Evolutionary conservation across 805 yeast genomes (phyloP).

Genomic region (Candida adriatica): DNA sequence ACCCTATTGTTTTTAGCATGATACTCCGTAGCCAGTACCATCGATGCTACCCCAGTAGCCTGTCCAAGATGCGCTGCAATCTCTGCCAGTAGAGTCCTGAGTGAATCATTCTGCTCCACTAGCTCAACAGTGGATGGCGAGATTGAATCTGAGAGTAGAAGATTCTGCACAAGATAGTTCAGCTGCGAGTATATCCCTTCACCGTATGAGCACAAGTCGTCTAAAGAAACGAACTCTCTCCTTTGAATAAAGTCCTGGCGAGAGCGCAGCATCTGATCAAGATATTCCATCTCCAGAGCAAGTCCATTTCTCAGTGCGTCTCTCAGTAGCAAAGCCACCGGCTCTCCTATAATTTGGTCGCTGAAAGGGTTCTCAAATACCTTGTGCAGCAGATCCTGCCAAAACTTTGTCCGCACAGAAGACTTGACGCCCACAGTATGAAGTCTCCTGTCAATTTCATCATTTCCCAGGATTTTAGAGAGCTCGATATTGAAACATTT

Average conservation of each 20-base stretch:
- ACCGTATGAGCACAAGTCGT: slow-evolving; percentile 66
- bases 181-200: slow-evolving; percentile 75
- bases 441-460: slow-evolving; percentile 11
- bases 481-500: slow-evolving; percentile 62
- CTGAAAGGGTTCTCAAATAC: slow-evolving; percentile 32
- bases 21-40: slow-evolving; percentile 52
- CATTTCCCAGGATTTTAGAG: slow-evolving; percentile 32
- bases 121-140: slow-evolving; percentile 48
- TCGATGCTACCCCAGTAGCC: slow-evolving; percentile 63
- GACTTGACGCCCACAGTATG: slow-evolving; percentile 18
- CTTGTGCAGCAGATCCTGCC: slow-evolving; percentile 56
- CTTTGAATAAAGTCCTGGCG: slow-evolving; percentile 46
- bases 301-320: slow-evolving; percentile 44
- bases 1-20: slow-evolving; percentile 42
- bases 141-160: slow-evolving; percentile 47
- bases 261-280: slow-evolving; percentile 55
- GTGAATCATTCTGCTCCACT: slow-evolving; percentile 36
- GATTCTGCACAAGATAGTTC: slow-evolving; percentile 57
- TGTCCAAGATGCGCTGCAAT: slow-evolving; percentile 79
- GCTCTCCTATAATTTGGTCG: slow-evolving; percentile 46
- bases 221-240: slow-evolving; percentile 39
- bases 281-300: slow-evolving; percentile 43
- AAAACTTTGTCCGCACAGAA: slow-evolving; percentile 56
- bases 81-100: slow-evolving; percentile 45
- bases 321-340: slow-evolving; percentile 53